Base-by-base conservation (phyloP, 805 yeast species). In the Hanseniaspora clermontiae region DNA sequence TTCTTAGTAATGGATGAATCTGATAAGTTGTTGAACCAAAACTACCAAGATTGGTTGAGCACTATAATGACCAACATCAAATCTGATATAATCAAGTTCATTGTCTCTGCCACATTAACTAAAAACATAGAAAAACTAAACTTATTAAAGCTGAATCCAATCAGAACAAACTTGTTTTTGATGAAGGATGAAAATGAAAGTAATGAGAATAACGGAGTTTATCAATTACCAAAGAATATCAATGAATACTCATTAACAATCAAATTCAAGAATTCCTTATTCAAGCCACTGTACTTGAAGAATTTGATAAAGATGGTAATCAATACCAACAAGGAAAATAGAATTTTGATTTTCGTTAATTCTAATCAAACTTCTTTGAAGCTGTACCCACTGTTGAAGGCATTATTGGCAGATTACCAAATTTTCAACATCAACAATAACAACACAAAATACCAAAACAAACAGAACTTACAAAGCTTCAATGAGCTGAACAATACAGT, bases 91-190 rank as follows among this genome's bases (percentile, higher is more conserved):
- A 83, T 72, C 71, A 78, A 90, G 62, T 74, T 91, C 67, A 76
- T 93, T 3, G 88, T 93, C 65, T 83, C 95, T 51, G 98, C 99
- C 8, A 93, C 99, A 0, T 76, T 93, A 54, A 88, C 97, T 3
- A 83, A 96, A 1, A 95, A 90, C 66, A 87, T 97, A 0, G 95
- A 93, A 32, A 87, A 86, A 65, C 72, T 93, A 57, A 77, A 91
- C 9, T 77, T 80, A 48, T 74, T 93, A 58, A 79, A 83, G 52
- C 78, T 93, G 60, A 72, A 73, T 58, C 50, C 51, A 11, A 56
- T 36, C 15, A 76, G 74, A 61, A 97, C 95, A n/a, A 76, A 83
- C 63, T 68, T 93, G 49, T 69, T 66, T 57, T 73, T 87, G 43
- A 81, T 88, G 57, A 83, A 90, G 47, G 87, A 89, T 59, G 78